Evolutionary conservation across 345 rosid species (phyloP).

Genomic region (Rhodamnia rubescens): DNA sequence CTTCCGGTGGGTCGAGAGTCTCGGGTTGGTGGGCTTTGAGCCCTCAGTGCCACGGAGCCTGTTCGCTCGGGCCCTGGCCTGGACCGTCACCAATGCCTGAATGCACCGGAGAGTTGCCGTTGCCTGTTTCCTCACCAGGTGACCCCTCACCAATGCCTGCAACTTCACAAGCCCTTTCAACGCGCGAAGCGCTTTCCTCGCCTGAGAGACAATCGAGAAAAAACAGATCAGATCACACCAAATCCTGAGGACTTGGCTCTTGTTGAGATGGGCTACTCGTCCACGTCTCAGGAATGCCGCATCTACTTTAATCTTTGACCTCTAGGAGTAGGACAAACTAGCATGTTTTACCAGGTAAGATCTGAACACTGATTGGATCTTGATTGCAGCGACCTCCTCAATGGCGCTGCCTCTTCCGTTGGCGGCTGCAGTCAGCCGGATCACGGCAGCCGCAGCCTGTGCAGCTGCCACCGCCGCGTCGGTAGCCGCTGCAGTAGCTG

Average conservation of each 20-base stretch:
- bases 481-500: constrained; percentile 27
- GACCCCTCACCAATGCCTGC: constrained; percentile 86
- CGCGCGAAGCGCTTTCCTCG: constrained; percentile 81
- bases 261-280: not conserved
- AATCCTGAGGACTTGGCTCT: not conserved
- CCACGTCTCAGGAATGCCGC: not conserved
- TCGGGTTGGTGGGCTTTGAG: constrained; percentile 19
- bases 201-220: constrained; percentile 28
- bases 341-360: constrained; percentile 53
- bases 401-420: constrained; percentile 11
- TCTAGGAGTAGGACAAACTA: not conserved
- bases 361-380: constrained; percentile 75
- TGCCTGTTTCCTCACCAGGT: constrained; percentile 84
- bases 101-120: constrained; percentile 77
- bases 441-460: constrained; percentile 38
- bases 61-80: constrained; percentile 68
- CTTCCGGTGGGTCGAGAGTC: constrained; percentile 43
- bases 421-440: constrained; percentile 24
- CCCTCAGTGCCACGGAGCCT: constrained; percentile 49
- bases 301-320: not conserved
- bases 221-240: not conserved
- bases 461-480: constrained; percentile 43
- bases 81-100: constrained; percentile 76
- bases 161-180: constrained; percentile 81
- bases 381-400: constrained; percentile 59